These are phyloP conservation scores for Nectriaceae sp. DNA, from an alignment of 2,329 filamentous ascomycete species.

Conservation along the genomic window DNA sequence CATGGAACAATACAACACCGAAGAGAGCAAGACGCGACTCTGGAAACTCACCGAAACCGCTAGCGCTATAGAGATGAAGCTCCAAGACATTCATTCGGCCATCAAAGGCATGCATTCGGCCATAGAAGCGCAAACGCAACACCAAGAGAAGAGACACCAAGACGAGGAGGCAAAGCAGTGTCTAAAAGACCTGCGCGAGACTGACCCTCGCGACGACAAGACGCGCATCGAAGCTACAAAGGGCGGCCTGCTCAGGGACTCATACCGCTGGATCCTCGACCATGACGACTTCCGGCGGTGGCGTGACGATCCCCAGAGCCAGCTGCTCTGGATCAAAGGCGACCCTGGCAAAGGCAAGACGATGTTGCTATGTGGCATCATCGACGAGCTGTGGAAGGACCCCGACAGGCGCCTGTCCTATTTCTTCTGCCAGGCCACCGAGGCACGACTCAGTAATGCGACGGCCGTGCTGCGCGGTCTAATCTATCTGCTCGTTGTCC, in stretches of 20 bases:
- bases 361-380: slow-evolving; percentile 42
- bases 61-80: slow-evolving; percentile 1
- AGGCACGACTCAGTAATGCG: slow-evolving; percentile 40
- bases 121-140: slow-evolving; percentile 8
- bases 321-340: slow-evolving; percentile 40
- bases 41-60: background rate
- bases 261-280: slow-evolving; percentile 38
- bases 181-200: slow-evolving; percentile 30
- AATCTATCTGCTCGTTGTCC: slow-evolving; percentile 39
- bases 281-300: slow-evolving; percentile 22
- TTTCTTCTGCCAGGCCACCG: slow-evolving; percentile 48
- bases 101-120: slow-evolving; percentile 8
- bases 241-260: slow-evolving; percentile 34
- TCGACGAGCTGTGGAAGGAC: slow-evolving; percentile 31
- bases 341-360: slow-evolving; percentile 47
- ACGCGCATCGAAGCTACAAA: slow-evolving; percentile 36
- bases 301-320: slow-evolving; percentile 6
- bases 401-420: slow-evolving; percentile 27
- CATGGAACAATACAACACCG: slow-evolving; percentile 12
- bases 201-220: slow-evolving; percentile 37
- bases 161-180: slow-evolving; percentile 14
- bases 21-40: slow-evolving; percentile 8
- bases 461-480: slow-evolving; percentile 44
- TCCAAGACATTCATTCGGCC: slow-evolving; percentile 8
- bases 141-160: slow-evolving; percentile 5